These are phyloP conservation scores for Russula griseocarnosa DNA, from an alignment of 768 basidiomycete species.

Conservation along the genomic window DNA sequence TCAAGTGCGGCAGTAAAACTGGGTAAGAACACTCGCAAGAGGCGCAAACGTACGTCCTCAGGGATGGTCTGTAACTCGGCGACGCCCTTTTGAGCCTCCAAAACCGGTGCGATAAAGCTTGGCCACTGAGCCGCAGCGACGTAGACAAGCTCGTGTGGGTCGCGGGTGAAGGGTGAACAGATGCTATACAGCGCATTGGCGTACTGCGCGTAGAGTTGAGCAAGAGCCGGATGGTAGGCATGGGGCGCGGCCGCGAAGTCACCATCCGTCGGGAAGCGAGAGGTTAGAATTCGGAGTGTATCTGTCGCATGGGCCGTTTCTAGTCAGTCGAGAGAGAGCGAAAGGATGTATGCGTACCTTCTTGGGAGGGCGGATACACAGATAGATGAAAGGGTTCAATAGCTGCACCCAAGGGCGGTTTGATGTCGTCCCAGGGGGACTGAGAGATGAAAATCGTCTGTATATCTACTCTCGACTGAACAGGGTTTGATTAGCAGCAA, in stretches of 20 bases:
- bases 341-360: conserved; percentile 42
- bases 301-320: conserved; percentile 30
- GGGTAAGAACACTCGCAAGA: conserved; percentile 58
- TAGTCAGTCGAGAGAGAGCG: neutral
- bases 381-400: conserved; percentile 70
- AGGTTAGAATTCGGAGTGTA: conserved; percentile 38
- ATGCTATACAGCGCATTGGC: conserved; percentile 52
- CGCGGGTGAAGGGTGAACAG: conserved; percentile 60
- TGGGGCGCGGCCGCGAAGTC: conserved; percentile 25
- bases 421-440: conserved; percentile 66
- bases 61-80: conserved; percentile 14
- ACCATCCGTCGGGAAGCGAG: conserved; percentile 36
- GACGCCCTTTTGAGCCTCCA: conserved; percentile 42
- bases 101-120: conserved; percentile 65
- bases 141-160: conserved; percentile 68
- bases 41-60: conserved; percentile 56
- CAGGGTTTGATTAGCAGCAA: neutral
- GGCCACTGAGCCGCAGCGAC: conserved; percentile 79
- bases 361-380: conserved; percentile 49
- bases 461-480: conserved; percentile 55
- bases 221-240: conserved; percentile 53
- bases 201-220: conserved; percentile 62
- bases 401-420: conserved; percentile 64
- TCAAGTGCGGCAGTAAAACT: conserved; percentile 62
- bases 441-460: conserved; percentile 61